These are phyloP conservation scores for Monosporascus sp. DNA, from an alignment of 2,329 filamentous ascomycete genomes.

Conservation along the genomic window DNA sequence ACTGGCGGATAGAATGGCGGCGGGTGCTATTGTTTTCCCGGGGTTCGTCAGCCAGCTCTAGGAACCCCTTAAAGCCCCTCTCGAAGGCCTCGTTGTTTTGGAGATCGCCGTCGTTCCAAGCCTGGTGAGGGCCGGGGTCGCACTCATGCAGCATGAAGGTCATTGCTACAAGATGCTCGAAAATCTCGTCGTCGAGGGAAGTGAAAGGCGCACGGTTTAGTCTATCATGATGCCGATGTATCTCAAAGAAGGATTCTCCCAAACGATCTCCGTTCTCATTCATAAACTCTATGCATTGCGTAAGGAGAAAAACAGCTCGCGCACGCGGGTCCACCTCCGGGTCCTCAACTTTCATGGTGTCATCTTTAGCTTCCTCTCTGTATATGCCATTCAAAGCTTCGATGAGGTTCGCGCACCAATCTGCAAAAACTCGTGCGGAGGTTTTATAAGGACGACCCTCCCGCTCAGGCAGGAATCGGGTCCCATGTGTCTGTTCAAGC, in stretches of 20 bases:
- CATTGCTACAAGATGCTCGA: constrained; percentile 2
- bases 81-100: not conserved
- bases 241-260: not conserved
- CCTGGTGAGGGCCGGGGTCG: not conserved
- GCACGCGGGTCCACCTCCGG: not conserved
- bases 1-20: not conserved
- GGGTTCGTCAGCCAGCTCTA: not conserved
- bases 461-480: not conserved
- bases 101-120: not conserved
- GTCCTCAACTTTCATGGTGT: not conserved
- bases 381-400: not conserved
- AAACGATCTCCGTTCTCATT: not conserved
- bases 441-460: not conserved
- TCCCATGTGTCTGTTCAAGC: not conserved
- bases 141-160: not conserved
- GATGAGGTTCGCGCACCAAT: not conserved
- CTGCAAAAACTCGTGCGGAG: not conserved
- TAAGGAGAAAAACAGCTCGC: not conserved
- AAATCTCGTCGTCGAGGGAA: not conserved
- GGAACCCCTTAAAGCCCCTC: not conserved
- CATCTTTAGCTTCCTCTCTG: not conserved
- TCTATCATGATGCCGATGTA: not conserved
- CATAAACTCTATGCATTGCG: not conserved
- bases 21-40: not conserved
- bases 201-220: not conserved